A percentile compares a stretch with the other conserved stretches of the same genome.
Conservation (phyloP, 768 basidiomycete genomes). For the Psilocybe tampanensis region DNA sequence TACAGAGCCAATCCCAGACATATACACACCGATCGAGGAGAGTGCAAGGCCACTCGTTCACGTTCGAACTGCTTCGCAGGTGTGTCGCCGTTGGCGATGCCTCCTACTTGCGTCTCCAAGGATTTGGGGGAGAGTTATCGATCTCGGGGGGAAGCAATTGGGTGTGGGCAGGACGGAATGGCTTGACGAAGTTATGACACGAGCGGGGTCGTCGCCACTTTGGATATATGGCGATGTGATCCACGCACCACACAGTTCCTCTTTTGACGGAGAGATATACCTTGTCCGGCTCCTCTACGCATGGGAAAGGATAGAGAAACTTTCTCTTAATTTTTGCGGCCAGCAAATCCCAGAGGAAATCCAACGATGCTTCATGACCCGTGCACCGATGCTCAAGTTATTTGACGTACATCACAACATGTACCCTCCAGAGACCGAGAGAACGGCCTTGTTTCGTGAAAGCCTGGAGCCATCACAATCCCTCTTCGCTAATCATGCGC, state of each 20-base stretch:
- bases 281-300: not conserved
- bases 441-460: not conserved
- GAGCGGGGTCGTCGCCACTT: not conserved
- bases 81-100: not conserved
- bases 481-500: not conserved
- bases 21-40: not conserved
- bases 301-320: not conserved
- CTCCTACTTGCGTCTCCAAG: not conserved
- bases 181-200: not conserved
- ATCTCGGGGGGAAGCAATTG: not conserved
- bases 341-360: not conserved
- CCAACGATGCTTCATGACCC: not conserved
- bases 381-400: not conserved
- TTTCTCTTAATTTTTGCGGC: not conserved
- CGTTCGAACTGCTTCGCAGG: not conserved
- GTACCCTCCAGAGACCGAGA: not conserved
- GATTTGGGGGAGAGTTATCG: not conserved
- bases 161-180: not conserved
- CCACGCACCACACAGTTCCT: no score
- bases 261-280: not conserved
- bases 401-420: no score
- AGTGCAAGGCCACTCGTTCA: not conserved
- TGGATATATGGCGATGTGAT: not conserved
- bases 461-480: not conserved
- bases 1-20: not conserved